Evolutionary conservation across 768 basidiomycete species (phyloP).

Genomic region (Agrocybe chaxingu): DNA sequence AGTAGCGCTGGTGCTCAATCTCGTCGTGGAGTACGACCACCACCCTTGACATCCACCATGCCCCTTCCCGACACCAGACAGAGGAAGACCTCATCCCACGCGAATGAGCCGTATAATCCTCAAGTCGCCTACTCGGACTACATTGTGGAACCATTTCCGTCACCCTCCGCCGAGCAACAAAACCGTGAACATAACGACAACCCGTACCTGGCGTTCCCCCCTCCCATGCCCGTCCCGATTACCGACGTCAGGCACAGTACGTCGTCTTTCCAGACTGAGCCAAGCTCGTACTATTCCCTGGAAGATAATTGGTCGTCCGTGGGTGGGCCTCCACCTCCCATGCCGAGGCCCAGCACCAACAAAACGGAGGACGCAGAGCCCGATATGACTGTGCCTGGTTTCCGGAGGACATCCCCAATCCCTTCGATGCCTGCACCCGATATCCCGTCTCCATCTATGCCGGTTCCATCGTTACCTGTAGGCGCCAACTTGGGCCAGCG

Average conservation of each 20-base stretch:
- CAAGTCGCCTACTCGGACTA: conserved; percentile 10
- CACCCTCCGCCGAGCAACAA: not conserved
- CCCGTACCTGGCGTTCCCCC: conserved; percentile 4
- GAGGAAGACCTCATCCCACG: conserved; percentile 2
- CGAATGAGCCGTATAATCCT: conserved; percentile 5
- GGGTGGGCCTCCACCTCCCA: conserved; percentile 11
- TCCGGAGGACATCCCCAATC: conserved; percentile 2
- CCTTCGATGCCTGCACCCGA: conserved; percentile 13
- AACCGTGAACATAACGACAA: conserved; percentile 1
- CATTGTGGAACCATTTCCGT: conserved; percentile 8
- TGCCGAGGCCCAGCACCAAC: conserved; percentile 7
- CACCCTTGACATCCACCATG: conserved; percentile 1
- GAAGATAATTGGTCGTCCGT: conserved; percentile 11
- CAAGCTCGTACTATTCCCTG: conserved; percentile 17
- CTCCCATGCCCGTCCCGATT: not conserved
- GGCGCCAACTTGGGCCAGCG: no score
- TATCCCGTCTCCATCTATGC: conserved; percentile 5
- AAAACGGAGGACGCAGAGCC: not conserved
- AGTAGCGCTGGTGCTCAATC: not conserved
- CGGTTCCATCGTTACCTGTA: not conserved
- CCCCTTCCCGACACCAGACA: conserved; percentile 7
- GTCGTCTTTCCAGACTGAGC: conserved; percentile 16
- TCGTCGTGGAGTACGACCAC: not conserved
- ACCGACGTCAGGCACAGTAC: conserved; percentile 15
- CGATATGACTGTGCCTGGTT: conserved; percentile 16